Conservation (phyloP, 257 asterid species). For the Rhazya stricta region DNA sequence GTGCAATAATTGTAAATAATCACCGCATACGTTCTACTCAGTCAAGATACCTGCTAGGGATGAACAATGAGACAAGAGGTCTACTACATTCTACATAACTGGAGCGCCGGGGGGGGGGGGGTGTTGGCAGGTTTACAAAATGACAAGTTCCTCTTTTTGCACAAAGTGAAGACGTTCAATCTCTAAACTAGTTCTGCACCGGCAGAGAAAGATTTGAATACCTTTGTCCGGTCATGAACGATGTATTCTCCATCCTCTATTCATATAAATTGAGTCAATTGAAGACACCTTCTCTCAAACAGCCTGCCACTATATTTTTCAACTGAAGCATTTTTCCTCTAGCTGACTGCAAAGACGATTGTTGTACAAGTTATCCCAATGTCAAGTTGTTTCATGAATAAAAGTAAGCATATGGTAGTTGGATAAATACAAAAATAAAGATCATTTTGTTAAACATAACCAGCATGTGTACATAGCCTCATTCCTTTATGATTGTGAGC, state of each 20-base stretch:
- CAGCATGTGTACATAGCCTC: not conserved
- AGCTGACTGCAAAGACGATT: conserved; percentile 52
- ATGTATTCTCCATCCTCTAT: not conserved
- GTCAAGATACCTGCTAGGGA: not conserved
- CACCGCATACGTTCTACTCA: not conserved
- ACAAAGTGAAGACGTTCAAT: not conserved
- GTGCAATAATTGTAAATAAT: not conserved
- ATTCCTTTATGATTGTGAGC: not conserved
- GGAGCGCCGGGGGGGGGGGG: too few species aligned
- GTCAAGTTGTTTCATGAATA: conserved; percentile 6
- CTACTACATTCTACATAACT: not conserved
- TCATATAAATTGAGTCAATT: conserved; percentile 23
- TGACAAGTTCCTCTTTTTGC: not conserved
- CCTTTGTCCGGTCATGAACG: not conserved
- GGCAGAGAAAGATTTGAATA: not conserved
- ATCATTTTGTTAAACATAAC: not conserved
- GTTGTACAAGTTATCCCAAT: not conserved
- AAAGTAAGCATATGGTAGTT: not conserved
- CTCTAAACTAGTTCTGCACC: not conserved
- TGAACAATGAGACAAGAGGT: not conserved
- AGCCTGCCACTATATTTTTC: conserved; percentile 58
- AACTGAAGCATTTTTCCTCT: conserved; percentile 68
- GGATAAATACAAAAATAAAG: not conserved
- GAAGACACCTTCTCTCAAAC: conserved; percentile 38
- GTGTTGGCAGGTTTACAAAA: too few species aligned